Percentiles rank a stretch among this genome's conserved stretches.
phyloP scores from a whole-genome alignment of 2,329 filamentous ascomycete species.

The Aspergillus uvarum region DNA sequence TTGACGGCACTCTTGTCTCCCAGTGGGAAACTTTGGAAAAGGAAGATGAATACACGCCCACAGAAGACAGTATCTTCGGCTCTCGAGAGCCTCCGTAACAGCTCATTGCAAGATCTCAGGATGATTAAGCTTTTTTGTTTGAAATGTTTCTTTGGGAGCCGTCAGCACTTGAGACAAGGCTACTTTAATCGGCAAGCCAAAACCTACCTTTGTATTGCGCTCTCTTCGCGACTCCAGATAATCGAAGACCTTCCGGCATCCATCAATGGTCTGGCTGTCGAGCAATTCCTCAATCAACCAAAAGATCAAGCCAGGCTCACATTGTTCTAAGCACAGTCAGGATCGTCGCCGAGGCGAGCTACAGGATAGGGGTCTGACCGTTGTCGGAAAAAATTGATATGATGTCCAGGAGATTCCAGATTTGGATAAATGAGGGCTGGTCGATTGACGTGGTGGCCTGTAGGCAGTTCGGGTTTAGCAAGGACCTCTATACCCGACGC shows the following conservation, averaged over 20 bases:
- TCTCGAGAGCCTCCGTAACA: conserved; percentile 87
- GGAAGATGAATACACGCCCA: conserved; percentile 94
- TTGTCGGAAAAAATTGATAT: conserved; percentile 84
- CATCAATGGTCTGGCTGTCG: conserved; percentile 91
- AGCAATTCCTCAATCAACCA: conserved; percentile 92
- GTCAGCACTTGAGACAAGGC: conserved; percentile 21
- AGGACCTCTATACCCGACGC: background rate
- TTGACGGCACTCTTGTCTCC: conserved; percentile 98
- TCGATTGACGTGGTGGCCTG: conserved; percentile 75
- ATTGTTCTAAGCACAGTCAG: conserved; percentile 47
- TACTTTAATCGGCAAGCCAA: background rate
- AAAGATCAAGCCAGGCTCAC: conserved; percentile 78
- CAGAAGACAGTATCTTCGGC: conserved; percentile 98
- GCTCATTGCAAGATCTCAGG: conserved; percentile 90
- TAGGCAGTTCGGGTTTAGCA: conserved; percentile 15
- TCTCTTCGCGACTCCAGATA: conserved; percentile 93
- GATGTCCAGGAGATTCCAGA: conserved; percentile 94
- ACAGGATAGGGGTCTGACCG: conserved; percentile 54
- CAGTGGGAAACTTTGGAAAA: conserved; percentile 96
- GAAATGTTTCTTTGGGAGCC: conserved; percentile 59
- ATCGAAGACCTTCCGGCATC: conserved; percentile 88
- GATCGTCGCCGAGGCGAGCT: background rate
- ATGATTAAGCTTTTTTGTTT: conserved; percentile 84
- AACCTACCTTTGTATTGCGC: conserved; percentile 70
- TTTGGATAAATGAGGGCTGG: conserved; percentile 71